Percentiles rank a stretch among this genome's conserved stretches.
These are phyloP conservation scores for Ceratobasidium sp. DNA, from an alignment of 1,284 basidiomycete genomes.

Conservation along the genomic window DNA sequence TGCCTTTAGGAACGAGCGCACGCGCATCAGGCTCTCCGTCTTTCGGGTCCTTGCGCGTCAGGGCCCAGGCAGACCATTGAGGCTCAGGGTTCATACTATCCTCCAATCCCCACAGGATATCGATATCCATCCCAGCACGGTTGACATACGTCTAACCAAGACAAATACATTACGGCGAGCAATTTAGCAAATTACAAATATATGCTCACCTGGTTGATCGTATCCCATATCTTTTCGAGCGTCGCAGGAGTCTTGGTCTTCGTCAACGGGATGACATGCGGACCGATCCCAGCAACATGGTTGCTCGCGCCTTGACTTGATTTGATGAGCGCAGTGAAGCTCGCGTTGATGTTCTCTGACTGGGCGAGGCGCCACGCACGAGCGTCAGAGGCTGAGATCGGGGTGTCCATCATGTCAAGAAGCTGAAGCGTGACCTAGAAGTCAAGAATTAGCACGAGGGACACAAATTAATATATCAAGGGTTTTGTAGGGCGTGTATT, in stretches of 20 bases:
- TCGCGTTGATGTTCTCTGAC: constrained; percentile 29
- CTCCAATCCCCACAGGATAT: constrained; percentile 47
- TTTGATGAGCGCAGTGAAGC: constrained; percentile 20
- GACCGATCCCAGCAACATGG: constrained; percentile 33
- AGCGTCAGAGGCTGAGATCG: constrained; percentile 42
- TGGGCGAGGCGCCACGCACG: constrained; percentile 34
- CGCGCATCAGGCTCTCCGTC: constrained; percentile 15
- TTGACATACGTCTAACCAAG: constrained; percentile 41
- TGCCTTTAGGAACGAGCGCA: constrained; percentile 25
- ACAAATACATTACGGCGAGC: not conserved
- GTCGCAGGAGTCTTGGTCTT: constrained; percentile 46
- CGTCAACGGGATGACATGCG: constrained; percentile 45
- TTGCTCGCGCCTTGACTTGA: constrained; percentile 37
- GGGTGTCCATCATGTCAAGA: constrained; percentile 48
- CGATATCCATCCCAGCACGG: constrained; percentile 46
- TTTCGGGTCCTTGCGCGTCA: constrained; percentile 13
- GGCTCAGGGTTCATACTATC: constrained; percentile 47
- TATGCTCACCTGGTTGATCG: constrained; percentile 43
- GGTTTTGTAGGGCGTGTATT: not conserved
- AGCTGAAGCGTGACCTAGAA: constrained; percentile 44
- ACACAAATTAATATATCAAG: constrained; percentile 17
- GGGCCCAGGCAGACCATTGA: constrained; percentile 47
- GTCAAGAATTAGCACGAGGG: not conserved
- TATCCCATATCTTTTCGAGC: constrained; percentile 48
- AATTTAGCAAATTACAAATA: not conserved